Conservation (phyloP, 176 grass and related monocot genomes). For the Urochloa ruziziensis region DNA sequence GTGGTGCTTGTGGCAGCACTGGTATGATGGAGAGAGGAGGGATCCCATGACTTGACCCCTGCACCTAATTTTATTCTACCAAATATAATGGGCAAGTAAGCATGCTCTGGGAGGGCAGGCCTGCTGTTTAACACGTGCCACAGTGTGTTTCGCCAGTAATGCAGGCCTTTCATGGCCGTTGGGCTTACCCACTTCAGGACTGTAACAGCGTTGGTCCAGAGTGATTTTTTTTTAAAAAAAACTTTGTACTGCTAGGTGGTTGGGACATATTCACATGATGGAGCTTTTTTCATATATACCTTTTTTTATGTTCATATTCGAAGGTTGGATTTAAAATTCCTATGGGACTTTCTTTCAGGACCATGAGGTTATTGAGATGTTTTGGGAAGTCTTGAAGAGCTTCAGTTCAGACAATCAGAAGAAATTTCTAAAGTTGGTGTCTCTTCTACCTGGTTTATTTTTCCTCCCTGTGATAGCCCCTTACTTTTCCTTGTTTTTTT, state of each 20-base stretch:
- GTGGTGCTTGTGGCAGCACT: too few species aligned
- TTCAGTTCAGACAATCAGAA: constrained; percentile 84
- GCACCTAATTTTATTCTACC: background rate
- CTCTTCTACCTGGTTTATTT: constrained; percentile 11
- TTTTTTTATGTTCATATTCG: background rate
- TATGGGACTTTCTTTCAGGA: constrained; percentile 53
- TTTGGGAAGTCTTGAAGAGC: constrained; percentile 94
- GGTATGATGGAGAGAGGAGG: too few species aligned
- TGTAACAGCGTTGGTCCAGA: background rate
- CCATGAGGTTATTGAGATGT: constrained; percentile 81
- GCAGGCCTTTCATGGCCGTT: too few species aligned
- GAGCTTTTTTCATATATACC: background rate
- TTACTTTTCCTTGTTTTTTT: background rate
- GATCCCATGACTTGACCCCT: too few species aligned
- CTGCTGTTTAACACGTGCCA: too few species aligned
- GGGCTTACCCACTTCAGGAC: background rate
- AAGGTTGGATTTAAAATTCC: background rate
- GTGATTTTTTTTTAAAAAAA: too few species aligned
- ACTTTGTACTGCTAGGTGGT: background rate
- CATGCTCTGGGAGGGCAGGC: background rate
- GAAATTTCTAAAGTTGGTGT: constrained; percentile 85
- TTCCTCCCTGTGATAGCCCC: background rate
- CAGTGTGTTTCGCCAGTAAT: background rate
- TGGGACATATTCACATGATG: background rate
- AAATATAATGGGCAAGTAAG: background rate